Evolutionary conservation across 441 rosid species (phyloP).

Genomic region (Euphorbia schlechtendalii): DNA sequence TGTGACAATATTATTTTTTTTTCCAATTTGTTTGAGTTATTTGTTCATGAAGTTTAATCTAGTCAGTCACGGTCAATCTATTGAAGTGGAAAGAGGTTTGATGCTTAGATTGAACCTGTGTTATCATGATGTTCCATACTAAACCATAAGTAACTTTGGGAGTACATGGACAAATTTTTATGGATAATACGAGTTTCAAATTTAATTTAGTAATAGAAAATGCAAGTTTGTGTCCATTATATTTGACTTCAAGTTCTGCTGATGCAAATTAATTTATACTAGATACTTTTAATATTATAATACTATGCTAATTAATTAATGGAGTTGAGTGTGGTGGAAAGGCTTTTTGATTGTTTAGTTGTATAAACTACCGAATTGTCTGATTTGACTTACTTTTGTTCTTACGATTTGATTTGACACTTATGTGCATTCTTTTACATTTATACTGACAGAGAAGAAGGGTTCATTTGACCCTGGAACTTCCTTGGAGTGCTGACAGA

Average conservation of each 20-base stretch:
- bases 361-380: background rate
- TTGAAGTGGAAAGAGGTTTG: background rate
- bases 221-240: too few species aligned
- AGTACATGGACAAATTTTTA: background rate
- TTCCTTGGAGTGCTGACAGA: slow-evolving; percentile 99
- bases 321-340: too few species aligned
- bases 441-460: slow-evolving; percentile 67
- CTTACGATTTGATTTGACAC: background rate
- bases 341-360: background rate
- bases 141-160: background rate
- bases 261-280: background rate
- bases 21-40: too few species aligned
- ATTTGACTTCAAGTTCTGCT: background rate
- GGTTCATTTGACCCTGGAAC: slow-evolving; percentile 94
- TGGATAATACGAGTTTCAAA: background rate
- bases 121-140: background rate
- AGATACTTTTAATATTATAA: background rate
- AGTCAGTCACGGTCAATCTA: too few species aligned
- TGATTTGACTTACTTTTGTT: background rate
- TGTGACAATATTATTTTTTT: too few species aligned
- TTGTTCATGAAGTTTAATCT: too few species aligned
- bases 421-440: background rate
- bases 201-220: background rate
- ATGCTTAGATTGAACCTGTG: background rate
- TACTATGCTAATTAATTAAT: too few species aligned